Evolutionary conservation across 2,329 filamentous ascomycete genomes (phyloP).

Genomic region (Pyrenophora teres): DNA sequence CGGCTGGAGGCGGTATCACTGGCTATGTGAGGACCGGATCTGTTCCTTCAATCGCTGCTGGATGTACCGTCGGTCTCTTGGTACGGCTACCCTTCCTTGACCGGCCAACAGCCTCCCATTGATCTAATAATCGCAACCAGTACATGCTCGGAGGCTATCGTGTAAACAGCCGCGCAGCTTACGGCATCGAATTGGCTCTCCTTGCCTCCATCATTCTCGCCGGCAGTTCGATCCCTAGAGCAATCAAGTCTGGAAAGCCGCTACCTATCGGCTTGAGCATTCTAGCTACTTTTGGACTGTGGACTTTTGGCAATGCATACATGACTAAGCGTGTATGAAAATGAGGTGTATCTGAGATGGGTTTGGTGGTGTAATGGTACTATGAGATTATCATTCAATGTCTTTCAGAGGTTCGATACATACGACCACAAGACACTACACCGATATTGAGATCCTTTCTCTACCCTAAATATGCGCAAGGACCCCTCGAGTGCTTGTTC

Average conservation of each 20-base stretch:
- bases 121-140: constrained; percentile 26
- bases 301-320: constrained; percentile 76
- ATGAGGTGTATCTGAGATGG: background rate
- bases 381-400: no score
- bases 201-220: constrained; percentile 84
- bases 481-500: no score
- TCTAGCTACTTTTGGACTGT: constrained; percentile 76
- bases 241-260: constrained; percentile 81
- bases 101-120: background rate
- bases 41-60: constrained; percentile 82
- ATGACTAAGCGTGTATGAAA: constrained; percentile 10
- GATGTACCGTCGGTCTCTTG: constrained; percentile 76
- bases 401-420: no score
- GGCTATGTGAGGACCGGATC: constrained; percentile 87
- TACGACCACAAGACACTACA: no score
- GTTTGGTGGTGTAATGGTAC: no score
- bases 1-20: constrained; percentile 82
- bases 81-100: constrained; percentile 43
- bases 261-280: constrained; percentile 80
- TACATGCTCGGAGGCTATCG: constrained; percentile 83
- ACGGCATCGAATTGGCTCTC: constrained; percentile 87
- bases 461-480: background rate
- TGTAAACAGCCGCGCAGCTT: constrained; percentile 73
- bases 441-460: no score
- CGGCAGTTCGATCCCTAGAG: constrained; percentile 83